Evolutionary conservation across 441 rosid genomes (phyloP).

Genomic region (Syzygium malaccense): DNA sequence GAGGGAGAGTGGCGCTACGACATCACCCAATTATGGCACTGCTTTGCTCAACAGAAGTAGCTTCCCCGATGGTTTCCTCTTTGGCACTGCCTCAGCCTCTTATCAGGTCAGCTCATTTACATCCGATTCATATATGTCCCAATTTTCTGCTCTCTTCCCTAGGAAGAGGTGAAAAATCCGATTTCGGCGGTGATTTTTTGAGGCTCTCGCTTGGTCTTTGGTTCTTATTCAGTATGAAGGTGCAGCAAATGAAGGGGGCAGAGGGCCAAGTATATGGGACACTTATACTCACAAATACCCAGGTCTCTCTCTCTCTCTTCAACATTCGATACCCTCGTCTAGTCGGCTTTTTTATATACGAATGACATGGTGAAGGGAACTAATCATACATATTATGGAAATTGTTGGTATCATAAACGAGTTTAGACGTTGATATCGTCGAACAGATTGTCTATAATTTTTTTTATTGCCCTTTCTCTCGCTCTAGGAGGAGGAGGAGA

Average conservation of each 20-base stretch:
- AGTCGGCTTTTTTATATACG: background rate
- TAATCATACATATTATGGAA: background rate
- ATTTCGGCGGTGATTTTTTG: background rate
- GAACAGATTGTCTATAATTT: background rate
- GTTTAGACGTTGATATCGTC: background rate
- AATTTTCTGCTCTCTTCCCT: background rate
- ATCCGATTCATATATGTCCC: background rate
- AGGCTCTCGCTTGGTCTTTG: background rate
- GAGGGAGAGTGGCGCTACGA: background rate
- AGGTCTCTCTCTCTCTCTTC: background rate
- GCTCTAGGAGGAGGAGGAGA: background rate
- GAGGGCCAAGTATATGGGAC: slow-evolving; percentile 1
- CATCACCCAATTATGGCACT: background rate
- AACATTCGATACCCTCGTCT: background rate
- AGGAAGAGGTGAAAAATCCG: background rate
- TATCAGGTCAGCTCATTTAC: background rate
- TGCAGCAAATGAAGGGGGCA: background rate
- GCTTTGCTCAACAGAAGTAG: background rate
- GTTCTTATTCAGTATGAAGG: slow-evolving; percentile 1
- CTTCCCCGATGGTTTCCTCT: background rate
- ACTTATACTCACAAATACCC: slow-evolving; percentile 3
- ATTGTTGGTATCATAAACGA: background rate
- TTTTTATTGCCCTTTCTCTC: background rate
- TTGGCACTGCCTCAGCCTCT: background rate
- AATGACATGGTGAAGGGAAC: background rate